Percentiles rank a stretch among this genome's conserved stretches.
phyloP scores from a whole-genome alignment of 1,284 basidiomycete species.

The Ustilago xerochloae region DNA sequence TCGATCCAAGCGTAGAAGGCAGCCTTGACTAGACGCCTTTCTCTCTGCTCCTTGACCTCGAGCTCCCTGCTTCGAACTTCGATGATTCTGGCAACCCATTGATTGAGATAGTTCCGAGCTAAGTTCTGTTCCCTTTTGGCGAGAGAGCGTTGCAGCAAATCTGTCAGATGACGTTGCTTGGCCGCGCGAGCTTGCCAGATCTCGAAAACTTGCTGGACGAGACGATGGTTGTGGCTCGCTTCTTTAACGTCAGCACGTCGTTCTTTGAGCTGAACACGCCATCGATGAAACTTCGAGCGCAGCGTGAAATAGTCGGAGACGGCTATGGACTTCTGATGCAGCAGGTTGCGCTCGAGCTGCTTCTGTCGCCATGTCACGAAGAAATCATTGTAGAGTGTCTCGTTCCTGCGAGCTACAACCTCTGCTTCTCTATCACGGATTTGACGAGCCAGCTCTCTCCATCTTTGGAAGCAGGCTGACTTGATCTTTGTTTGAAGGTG shows the following conservation, averaged over 20 bases:
- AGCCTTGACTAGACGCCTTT: slow-evolving; percentile 22
- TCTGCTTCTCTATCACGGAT: slow-evolving; percentile 6
- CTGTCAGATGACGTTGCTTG: slow-evolving; percentile 24
- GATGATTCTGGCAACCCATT: slow-evolving; percentile 47
- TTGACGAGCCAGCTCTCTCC: slow-evolving; percentile 8
- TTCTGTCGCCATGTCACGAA: slow-evolving; percentile 27
- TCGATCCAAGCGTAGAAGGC: slow-evolving; percentile 53
- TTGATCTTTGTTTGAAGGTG: background rate
- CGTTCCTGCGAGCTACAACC: slow-evolving; percentile 4
- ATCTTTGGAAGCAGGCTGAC: slow-evolving; percentile 8
- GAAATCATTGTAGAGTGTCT: slow-evolving; percentile 4
- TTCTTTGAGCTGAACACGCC: slow-evolving; percentile 21
- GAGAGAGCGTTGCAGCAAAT: slow-evolving; percentile 10
- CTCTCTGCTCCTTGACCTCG: slow-evolving; percentile 33
- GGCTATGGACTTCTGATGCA: slow-evolving; percentile 14
- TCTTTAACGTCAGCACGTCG: slow-evolving; percentile 16
- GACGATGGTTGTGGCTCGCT: slow-evolving; percentile 9
- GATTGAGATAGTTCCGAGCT: slow-evolving; percentile 10
- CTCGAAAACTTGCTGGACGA: slow-evolving; percentile 25
- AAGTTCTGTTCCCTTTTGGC: slow-evolving; percentile 10
- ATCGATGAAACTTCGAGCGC: slow-evolving; percentile 15
- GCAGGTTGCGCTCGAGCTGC: slow-evolving; percentile 13
- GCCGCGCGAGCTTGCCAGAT: slow-evolving; percentile 32
- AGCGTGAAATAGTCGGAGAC: slow-evolving; percentile 13
- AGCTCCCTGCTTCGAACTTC: slow-evolving; percentile 40